Conservation (phyloP, 1,139 yeast genomes). For the Blastobotrys malaysiensis region DNA sequence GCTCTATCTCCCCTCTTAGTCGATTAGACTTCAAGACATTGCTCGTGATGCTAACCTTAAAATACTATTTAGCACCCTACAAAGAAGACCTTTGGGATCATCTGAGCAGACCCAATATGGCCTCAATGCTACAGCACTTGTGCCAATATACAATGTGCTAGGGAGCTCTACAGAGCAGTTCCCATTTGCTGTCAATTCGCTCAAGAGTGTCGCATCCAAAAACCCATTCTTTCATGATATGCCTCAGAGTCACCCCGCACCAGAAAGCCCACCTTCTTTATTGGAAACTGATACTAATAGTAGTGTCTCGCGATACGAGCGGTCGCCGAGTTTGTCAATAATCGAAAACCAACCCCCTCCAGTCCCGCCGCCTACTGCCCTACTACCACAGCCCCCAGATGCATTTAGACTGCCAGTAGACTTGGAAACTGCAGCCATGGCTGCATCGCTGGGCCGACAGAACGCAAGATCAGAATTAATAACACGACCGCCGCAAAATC, state of each 20-base stretch:
- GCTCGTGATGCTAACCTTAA: conserved; percentile 5
- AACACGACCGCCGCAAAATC: conserved; percentile 8
- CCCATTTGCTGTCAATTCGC: conserved; percentile 1
- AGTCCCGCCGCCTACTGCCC: neutral
- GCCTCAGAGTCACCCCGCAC: neutral
- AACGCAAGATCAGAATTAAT: conserved; percentile 6
- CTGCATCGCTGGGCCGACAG: conserved; percentile 3
- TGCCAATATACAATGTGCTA: conserved; percentile 8
- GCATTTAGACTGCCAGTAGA: neutral
- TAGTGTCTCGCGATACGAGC: neutral
- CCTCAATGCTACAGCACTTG: conserved; percentile 2
- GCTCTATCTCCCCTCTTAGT: neutral
- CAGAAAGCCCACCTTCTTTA: conserved; percentile 3
- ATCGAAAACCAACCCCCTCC: neutral
- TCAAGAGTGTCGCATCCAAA: neutral
- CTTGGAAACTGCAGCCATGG: conserved; percentile 1
- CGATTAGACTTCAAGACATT: neutral
- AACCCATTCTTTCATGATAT: neutral
- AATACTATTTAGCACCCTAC: conserved; percentile 4
- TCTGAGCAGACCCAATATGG: conserved; percentile 1
- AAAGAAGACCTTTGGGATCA: conserved; percentile 7
- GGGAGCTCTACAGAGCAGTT: neutral
- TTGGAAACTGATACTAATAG: conserved; percentile 6
- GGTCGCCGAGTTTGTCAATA: neutral
- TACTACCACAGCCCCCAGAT: neutral